Conservation (phyloP, 2,329 filamentous ascomycete species). For the Nemania abortiva region DNA sequence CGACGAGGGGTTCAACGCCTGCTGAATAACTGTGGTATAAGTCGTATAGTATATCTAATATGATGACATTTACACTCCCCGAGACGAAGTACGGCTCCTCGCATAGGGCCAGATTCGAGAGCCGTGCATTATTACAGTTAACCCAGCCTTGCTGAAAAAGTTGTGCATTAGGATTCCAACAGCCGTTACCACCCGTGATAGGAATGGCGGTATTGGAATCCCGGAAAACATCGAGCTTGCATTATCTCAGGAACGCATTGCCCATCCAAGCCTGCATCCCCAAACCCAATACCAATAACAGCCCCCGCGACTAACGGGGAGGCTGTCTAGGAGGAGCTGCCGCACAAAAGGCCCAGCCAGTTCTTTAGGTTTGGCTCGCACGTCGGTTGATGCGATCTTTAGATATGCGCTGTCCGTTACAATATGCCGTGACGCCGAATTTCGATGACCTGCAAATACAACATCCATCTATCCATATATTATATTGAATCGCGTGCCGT, state of each 20-base stretch:
- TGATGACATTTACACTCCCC: neutral
- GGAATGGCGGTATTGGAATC: constrained; percentile 12
- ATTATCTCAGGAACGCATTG: neutral
- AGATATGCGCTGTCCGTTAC: constrained; percentile 9
- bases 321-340: neutral
- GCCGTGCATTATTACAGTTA: constrained; percentile 18
- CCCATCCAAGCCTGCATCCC: constrained; percentile 19
- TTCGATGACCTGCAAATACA: constrained; percentile 12
- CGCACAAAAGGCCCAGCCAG: neutral
- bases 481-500: constrained; percentile 19
- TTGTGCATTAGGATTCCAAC: constrained; percentile 8
- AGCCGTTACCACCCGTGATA: constrained; percentile 18
- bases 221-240: constrained; percentile 15
- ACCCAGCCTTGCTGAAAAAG: neutral
- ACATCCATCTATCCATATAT: constrained; percentile 27
- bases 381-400: constrained; percentile 3
- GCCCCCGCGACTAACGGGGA: constrained; percentile 4
- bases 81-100: constrained; percentile 4
- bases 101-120: constrained; percentile 1
- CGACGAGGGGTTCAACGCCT: neutral
- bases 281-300: constrained; percentile 13
- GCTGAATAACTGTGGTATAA: constrained; percentile 6
- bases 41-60: constrained; percentile 2
- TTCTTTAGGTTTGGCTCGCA: constrained; percentile 5
- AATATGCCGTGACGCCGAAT: constrained; percentile 16